A percentile compares a stretch with the other conserved stretches of the same genome.
Conservation (phyloP, 2,329 filamentous ascomycete genomes). For the Nakataea oryzae region DNA sequence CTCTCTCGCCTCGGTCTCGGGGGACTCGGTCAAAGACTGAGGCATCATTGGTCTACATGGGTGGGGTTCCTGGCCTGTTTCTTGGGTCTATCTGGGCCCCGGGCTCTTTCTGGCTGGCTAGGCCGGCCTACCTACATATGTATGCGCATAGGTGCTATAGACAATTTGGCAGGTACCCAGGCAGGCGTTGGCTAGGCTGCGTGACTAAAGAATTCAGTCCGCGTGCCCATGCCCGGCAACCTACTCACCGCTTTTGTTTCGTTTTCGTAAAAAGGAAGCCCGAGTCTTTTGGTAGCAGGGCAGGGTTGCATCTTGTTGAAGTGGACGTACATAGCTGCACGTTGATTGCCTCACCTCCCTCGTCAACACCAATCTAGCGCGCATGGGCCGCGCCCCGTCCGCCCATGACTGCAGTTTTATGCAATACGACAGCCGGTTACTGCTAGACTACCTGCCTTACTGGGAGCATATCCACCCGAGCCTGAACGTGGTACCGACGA, state of each 20-base stretch:
- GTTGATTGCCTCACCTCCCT: neutral
- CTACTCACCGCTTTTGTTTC: neutral
- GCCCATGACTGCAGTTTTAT: neutral
- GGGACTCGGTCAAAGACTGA: neutral
- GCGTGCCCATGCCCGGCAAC: neutral
- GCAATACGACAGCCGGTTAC: neutral
- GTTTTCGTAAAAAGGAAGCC: neutral
- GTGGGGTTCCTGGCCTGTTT: too few species aligned
- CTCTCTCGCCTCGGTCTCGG: neutral
- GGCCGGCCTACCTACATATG: too few species aligned
- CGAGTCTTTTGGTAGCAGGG: neutral
- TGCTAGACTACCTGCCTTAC: neutral
- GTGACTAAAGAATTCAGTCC: neutral
- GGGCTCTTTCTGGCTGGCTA: neutral
- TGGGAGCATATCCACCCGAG: neutral
- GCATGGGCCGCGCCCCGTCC: neutral
- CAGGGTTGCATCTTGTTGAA: neutral
- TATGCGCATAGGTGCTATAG: too few species aligned
- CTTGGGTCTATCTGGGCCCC: neutral
- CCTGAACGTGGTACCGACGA: neutral
- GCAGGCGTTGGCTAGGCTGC: neutral
- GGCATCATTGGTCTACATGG: too few species aligned
- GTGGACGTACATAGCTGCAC: neutral
- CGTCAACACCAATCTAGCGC: too few species aligned
- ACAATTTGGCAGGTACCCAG: neutral